Evolutionary conservation across 1,284 basidiomycete genomes (phyloP), one percentile per base, ranked within the genome.

Genomic region (Leccinum pallidistipes): DNA sequence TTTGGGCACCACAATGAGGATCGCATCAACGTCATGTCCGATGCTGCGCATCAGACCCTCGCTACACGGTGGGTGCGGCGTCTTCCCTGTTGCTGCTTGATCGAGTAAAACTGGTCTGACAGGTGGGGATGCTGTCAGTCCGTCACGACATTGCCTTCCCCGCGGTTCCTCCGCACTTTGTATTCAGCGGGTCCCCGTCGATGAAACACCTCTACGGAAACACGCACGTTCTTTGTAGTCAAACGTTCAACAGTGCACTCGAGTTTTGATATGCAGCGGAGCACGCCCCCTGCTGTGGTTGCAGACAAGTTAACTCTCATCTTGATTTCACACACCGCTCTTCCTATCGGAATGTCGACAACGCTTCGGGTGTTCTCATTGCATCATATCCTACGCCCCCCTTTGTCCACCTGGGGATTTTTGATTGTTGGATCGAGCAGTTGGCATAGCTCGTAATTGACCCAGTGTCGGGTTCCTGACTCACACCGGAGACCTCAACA

Each of bases 381-480:
- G 34, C 14, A 6, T 4, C 3, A 1, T 18, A 6, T 32, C 6
- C 16, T 40, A 9, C 24, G n/a, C 34, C 38, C 24, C 40, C 16
- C 27, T 18, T 8, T 10, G 7, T 18, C 10, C 3, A 74, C 70
- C 36, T 73, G 11, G 38, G 50, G 47, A 3, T 60, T 75, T 9
- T 65, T 69, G 3, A 64, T 65, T 2, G 52, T 65, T 10, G 73
- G 69, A n/a, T 62, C 55, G 0, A 63, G 31, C 43, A 21, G 43
- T 45, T 45, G 40, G 40, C 40, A 40, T 10, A 40, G 40, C 40
- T 40, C 18, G 18, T 21, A 45, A 6, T 18, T 45, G 43, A 0
- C 43, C 8, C 18, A 55, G 14, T 62, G 63, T 62, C 38, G n/a
- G 51, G 59, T 12, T 68, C 66, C 2, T 69, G 61, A 45, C 18